Evolutionary conservation across 495 filamentous ascomycete species (phyloP), one percentile per base, ranked within the genome.

Genomic region (Hypoxylon trugodes): DNA sequence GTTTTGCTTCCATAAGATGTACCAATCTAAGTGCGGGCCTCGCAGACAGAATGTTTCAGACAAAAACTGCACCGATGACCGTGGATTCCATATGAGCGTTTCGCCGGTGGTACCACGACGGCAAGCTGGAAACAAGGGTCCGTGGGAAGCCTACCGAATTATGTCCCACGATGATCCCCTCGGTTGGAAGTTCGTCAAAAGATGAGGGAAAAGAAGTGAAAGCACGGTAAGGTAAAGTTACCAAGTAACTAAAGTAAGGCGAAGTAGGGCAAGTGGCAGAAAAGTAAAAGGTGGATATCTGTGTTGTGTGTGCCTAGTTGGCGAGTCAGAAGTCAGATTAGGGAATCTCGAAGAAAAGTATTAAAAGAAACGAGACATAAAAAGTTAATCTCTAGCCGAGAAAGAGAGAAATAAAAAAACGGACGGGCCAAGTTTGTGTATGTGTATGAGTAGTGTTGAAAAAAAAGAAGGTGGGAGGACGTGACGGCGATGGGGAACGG

Each of bases 401-500:
- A n/a, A n/a, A n/a, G n/a, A n/a, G n/a, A n/a, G n/a, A n/a, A n/a
- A n/a, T 13, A 61, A 12, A 18, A 47, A 57, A 57, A 60, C 51
- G 50, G 43, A 50, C 46, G 49, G n/a, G 54, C 47, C 30, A 59
- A 51, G 61, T 64, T 24, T 36, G 40, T 8, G 38, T 57, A 35
- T 19, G 49, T 35, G 43, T 28, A 60, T n/a, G n/a, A n/a, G n/a
- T n/a, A n/a, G n/a, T n/a, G n/a, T n/a, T n/a, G n/a, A n/a, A n/a
- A 41, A 43, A 47, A 61, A 60, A 70, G 59, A 59, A 60, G 68
- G 62, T 61, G 65, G 61, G 60, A 45, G 64, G 67, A 72, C 59
- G 68, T 70, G 59, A 65, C 66, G 65, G 61, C 63, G 69, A 60
- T 73, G 70, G 70, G 70, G 70, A 68, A 73, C 70, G 48, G 70